Conservation (phyloP, 2,329 filamentous ascomycete species). For the Clonostachys sp. region DNA sequence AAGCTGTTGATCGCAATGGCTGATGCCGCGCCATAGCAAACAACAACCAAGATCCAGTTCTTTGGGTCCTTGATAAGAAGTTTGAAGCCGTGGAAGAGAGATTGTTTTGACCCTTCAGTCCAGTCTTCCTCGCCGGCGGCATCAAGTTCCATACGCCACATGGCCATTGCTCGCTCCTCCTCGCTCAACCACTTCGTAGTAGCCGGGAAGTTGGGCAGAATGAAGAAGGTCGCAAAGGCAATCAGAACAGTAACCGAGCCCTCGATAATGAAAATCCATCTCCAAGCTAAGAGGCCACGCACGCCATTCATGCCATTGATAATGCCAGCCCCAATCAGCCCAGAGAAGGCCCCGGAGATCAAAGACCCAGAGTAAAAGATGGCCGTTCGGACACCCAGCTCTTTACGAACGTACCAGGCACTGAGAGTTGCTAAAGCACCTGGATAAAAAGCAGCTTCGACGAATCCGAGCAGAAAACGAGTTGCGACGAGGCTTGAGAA, state of each 20-base stretch:
- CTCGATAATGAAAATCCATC: conserved; percentile 66
- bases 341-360: conserved; percentile 63
- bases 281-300: conserved; percentile 52
- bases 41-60: conserved; percentile 50
- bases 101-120: conserved; percentile 20
- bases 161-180: conserved; percentile 36
- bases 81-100: conserved; percentile 38
- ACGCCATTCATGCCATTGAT: conserved; percentile 34
- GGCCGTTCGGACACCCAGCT: conserved; percentile 53
- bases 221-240: conserved; percentile 24
- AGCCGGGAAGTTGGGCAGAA: conserved; percentile 33
- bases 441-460: conserved; percentile 51
- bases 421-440: conserved; percentile 19
- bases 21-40: conserved; percentile 15
- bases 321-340: conserved; percentile 53
- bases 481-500: conserved; percentile 26
- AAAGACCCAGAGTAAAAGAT: conserved; percentile 53
- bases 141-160: conserved; percentile 49
- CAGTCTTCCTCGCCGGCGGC: conserved; percentile 62
- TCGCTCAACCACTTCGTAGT: conserved; percentile 35
- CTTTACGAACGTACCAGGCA: conserved; percentile 56
- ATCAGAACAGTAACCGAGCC: conserved; percentile 35
- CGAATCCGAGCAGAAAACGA: conserved; percentile 46
- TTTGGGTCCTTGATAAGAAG: conserved; percentile 54
- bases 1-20: conserved; percentile 5